These are phyloP conservation scores for Vitis amurensis DNA, from an alignment of 164 flowering plant genomes.

Conservation along the genomic window DNA sequence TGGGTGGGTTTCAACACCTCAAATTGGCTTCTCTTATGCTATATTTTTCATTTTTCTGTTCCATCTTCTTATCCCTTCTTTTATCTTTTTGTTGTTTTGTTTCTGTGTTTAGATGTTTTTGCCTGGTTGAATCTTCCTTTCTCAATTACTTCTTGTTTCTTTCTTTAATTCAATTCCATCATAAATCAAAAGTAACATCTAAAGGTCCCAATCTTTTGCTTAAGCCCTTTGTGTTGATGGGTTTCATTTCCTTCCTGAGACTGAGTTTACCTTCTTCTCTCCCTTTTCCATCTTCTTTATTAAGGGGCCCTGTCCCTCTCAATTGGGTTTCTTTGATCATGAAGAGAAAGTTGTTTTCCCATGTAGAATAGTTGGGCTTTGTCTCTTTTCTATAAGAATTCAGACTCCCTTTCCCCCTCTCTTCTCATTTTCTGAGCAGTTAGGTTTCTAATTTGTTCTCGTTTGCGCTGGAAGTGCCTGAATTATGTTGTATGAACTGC, in stretches of 20 bases:
- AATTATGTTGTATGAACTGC: neutral
- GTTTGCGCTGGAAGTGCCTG: neutral
- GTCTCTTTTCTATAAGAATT: neutral
- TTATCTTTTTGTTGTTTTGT: conserved; percentile 1
- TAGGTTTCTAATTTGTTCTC: neutral
- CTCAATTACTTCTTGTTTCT: neutral
- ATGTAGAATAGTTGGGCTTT: neutral
- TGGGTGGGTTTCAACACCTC: neutral
- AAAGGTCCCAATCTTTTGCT: neutral
- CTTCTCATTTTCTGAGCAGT: neutral
- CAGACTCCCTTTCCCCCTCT: neutral
- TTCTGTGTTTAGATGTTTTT: neutral
- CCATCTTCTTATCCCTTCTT: conserved; percentile 15
- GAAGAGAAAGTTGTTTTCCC: neutral
- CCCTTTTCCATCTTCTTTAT: neutral
- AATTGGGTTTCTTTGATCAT: neutral
- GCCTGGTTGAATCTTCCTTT: neutral
- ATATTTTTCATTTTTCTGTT: neutral
- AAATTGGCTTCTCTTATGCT: conserved; percentile 4
- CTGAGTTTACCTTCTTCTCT: neutral
- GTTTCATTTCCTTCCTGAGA: neutral
- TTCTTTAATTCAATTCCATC: neutral
- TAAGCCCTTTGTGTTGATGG: neutral
- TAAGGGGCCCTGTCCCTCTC: neutral
- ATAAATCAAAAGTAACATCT: neutral